Percentiles rank a stretch among this genome's conserved stretches.
Evolutionary conservation across 306 rosid species (phyloP).

Genomic region (Clitoria ternatea): DNA sequence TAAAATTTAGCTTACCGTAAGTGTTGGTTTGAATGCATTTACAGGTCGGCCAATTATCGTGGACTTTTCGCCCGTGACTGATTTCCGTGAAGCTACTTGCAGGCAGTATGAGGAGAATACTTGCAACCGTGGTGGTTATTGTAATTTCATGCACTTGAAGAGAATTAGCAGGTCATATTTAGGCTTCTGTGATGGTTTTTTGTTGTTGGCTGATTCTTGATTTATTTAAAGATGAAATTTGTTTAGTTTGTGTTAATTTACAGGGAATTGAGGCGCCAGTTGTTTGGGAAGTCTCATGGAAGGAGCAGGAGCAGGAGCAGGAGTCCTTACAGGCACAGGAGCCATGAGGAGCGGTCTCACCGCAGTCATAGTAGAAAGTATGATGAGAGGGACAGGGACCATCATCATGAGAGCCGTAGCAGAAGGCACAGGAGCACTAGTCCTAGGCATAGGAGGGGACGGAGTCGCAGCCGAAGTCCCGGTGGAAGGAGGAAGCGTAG

Average conservation of each 20-base stretch:
- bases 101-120: conserved; percentile 74
- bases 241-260: not conserved
- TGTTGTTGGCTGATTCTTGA: not conserved
- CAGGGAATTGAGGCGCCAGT: conserved; percentile 68
- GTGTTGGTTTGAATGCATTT: not conserved
- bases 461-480: conserved; percentile 54
- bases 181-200: too few species aligned
- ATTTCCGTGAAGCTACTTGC: conserved; percentile 72
- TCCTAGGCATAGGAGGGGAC: conserved; percentile 53
- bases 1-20: too few species aligned
- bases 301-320: conserved; percentile 65
- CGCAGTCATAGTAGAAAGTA: conserved; percentile 52
- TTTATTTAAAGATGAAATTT: not conserved
- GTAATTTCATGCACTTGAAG: conserved; percentile 76
- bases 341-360: conserved; percentile 63
- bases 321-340: conserved; percentile 71
- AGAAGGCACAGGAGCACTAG: conserved; percentile 56
- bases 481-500: conserved; percentile 46
- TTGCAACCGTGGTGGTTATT: conserved; percentile 73
- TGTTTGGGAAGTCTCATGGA: conserved; percentile 44
- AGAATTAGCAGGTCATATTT: conserved; percentile 52
- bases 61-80: conserved; percentile 69
- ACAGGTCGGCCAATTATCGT: conserved; percentile 77
- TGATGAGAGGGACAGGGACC: conserved; percentile 54
- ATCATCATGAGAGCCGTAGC: conserved; percentile 50